Conservation (phyloP, 768 basidiomycete species). For the Cubamyces lactineus region DNA sequence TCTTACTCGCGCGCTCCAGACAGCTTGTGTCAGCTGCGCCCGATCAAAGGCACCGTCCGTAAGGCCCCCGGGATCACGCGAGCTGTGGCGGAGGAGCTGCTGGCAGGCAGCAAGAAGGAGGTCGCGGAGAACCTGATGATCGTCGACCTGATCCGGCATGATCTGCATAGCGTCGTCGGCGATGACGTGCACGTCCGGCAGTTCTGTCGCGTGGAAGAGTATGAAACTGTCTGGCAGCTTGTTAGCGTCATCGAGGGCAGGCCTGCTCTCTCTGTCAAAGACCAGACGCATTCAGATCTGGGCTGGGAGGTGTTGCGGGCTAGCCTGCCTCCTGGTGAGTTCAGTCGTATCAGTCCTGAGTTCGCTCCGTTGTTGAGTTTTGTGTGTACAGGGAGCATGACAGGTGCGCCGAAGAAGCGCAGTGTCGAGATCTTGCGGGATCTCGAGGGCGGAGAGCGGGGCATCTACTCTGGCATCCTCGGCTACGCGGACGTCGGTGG, state of each 20-base stretch:
- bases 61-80: constrained; percentile 68
- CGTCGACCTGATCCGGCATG: constrained; percentile 93
- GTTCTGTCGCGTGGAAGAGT: constrained; percentile 89
- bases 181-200: constrained; percentile 81
- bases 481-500: constrained; percentile 93
- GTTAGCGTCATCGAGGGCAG: constrained; percentile 91
- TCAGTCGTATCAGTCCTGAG: not conserved
- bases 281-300: constrained; percentile 42
- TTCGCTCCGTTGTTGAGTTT: not conserved
- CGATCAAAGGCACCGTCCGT: constrained; percentile 91
- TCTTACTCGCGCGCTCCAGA: constrained; percentile 71
- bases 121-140: constrained; percentile 98
- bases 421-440: constrained; percentile 87
- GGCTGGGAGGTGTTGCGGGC: constrained; percentile 80
- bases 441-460: constrained; percentile 72
- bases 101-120: constrained; percentile 79
- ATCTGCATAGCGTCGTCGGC: constrained; percentile 83
- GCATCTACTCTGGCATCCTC: constrained; percentile 90
- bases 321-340: constrained; percentile 84
- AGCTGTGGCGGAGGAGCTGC: constrained; percentile 62
- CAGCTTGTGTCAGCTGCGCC: constrained; percentile 78
- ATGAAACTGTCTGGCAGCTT: constrained; percentile 93
- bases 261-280: constrained; percentile 35
- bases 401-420: constrained; percentile 94
- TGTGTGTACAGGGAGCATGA: constrained; percentile 80